Evolutionary conservation across 2,329 filamentous ascomycete genomes (phyloP).

Genomic region (Nemania serpens): DNA sequence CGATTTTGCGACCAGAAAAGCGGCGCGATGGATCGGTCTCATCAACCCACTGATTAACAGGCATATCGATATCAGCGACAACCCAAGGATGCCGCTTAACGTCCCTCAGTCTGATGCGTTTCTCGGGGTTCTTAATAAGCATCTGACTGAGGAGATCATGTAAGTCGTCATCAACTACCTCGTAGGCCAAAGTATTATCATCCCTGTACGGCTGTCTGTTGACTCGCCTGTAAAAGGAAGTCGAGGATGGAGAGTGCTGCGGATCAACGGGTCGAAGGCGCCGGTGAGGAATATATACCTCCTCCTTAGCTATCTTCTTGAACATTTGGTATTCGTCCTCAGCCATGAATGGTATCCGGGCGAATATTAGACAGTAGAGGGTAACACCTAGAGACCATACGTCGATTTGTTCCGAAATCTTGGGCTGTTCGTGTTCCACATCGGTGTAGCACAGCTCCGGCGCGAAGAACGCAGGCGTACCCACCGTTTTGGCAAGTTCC

Average conservation of each 20-base stretch:
- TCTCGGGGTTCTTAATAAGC: conserved; percentile 84
- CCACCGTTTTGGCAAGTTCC: conserved; percentile 96
- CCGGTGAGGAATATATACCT: conserved; percentile 84
- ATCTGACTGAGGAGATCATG: conserved; percentile 79
- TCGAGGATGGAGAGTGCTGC: conserved; percentile 58
- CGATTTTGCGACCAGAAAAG: conserved; percentile 81
- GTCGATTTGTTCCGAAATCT: conserved; percentile 90
- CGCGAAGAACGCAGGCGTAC: conserved; percentile 96
- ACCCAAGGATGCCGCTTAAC: conserved; percentile 97
- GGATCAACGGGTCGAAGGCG: conserved; percentile 78
- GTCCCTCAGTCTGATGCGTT: conserved; percentile 86
- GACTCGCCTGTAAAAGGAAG: conserved; percentile 60
- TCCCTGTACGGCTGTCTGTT: conserved; percentile 72
- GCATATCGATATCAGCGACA: conserved; percentile 74
- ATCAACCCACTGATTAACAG: conserved; percentile 78
- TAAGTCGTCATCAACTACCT: conserved; percentile 80
- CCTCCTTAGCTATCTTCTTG: conserved; percentile 85
- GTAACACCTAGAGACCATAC: conserved; percentile 97
- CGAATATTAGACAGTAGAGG: conserved; percentile 92
- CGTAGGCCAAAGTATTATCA: conserved; percentile 80
- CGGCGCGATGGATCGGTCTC: conserved; percentile 85
- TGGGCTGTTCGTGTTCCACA: conserved; percentile 69
- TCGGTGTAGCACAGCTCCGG: conserved; percentile 95
- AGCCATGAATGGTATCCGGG: conserved; percentile 89
- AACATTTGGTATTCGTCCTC: conserved; percentile 93